Evolutionary conservation across 2,329 filamentous ascomycete species (phyloP), one percentile per base, ranked within the genome.

Genomic region (Aspergillus pseudonomiae): DNA sequence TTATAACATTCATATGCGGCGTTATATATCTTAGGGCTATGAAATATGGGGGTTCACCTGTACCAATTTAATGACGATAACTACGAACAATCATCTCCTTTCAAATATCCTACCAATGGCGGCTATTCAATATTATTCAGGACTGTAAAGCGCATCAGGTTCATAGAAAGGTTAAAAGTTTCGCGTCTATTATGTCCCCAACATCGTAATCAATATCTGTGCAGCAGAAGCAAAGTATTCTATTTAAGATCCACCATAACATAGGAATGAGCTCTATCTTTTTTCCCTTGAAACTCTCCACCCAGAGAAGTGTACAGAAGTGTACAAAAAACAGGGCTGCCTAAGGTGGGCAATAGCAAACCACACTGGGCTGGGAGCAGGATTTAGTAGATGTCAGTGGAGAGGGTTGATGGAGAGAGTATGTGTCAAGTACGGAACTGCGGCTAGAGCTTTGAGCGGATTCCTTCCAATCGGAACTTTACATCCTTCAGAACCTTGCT

Each of bases 401-500:
- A 52, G 32, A 34, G 52, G 0, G 6, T 6, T 24, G 19, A 34
- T 24, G n/a, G 21, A 26, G 32, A 39, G 52, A 4, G 21, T 55
- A 55, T 36, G 24, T 55, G 11, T n/a, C 32, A 21, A 19, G 57
- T 36, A 45, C 10, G 12, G 32, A 30, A 6, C 7, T 32, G 21
- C 9, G 16, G 14, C 73, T 70, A 88, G 12, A 97, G 81, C 79
- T 93, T 96, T 55, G 93, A 97, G 72, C 92, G 86, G 52, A 99
- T 92, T 3, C 91, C 94, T 80, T 98, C 95, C 24, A 99, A 82
- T 65, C 95, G 85, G 78, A 96, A 98, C 78, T 96, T 96, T 54
- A 99, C 94, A 78, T 99, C 95, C 80, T 95, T 97, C 63, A 99
- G 80, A 50, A 91, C 91, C 81, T 98, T 99, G 9, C 89, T 96